Evolutionary conservation across 2,329 filamentous ascomycete species (phyloP).

Genomic region (Fusarium falciforme): DNA sequence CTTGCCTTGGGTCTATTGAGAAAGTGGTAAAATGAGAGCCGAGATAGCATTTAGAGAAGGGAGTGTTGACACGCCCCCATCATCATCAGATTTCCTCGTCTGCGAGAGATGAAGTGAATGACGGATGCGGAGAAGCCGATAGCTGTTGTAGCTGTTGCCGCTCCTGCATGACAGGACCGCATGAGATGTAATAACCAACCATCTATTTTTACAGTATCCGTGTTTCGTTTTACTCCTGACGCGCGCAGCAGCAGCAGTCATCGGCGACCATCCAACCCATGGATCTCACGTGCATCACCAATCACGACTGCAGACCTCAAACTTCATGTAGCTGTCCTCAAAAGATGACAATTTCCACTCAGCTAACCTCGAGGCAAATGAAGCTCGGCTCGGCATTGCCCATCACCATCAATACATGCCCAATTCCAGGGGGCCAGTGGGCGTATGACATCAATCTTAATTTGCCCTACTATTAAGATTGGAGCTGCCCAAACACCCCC

Average conservation of each 20-base stretch:
- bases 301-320: not conserved
- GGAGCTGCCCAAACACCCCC: not conserved
- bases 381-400: constrained; percentile 36
- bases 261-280: not conserved
- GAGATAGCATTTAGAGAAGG: not conserved
- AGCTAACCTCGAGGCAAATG: constrained; percentile 6
- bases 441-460: constrained; percentile 45
- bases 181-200: constrained; percentile 13
- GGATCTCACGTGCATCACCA: not conserved
- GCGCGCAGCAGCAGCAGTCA: not conserved
- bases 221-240: constrained; percentile 6
- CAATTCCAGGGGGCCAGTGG: constrained; percentile 31
- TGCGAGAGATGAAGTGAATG: not conserved
- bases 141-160: not conserved
- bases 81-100: not conserved
- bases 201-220: not conserved
- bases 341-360: constrained; percentile 29
- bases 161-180: not conserved
- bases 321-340: not conserved
- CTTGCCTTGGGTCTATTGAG: not conserved
- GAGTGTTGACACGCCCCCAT: not conserved
- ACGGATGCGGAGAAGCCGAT: not conserved
- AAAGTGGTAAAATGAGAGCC: not conserved
- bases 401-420: constrained; percentile 33
- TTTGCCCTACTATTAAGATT: constrained; percentile 29